Evolutionary conservation across 768 basidiomycete species (phyloP).

Genomic region (Tulasnella sp.): DNA sequence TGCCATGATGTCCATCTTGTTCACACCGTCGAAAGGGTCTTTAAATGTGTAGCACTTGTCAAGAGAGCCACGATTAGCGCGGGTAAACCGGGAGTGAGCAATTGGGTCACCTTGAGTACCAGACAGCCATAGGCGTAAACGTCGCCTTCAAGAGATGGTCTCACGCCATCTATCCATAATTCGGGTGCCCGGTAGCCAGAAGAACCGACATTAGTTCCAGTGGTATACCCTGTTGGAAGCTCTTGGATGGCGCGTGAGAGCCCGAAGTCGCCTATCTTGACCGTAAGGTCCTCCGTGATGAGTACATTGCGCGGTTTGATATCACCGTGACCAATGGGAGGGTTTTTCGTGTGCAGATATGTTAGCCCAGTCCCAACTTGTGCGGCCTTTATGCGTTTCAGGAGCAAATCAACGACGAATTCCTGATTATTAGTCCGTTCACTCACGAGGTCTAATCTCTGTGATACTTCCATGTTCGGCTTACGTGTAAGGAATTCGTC

Average conservation of each 20-base stretch:
- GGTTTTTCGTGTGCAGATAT: neutral
- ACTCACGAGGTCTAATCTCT: neutral
- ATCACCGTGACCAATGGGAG: neutral
- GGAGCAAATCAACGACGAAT: neutral
- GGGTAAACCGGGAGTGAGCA: neutral
- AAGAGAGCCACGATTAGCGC: no score
- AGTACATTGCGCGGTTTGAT: slow-evolving; percentile 3
- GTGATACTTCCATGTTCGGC: neutral
- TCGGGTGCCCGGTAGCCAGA: neutral
- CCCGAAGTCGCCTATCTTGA: neutral
- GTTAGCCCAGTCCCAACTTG: neutral
- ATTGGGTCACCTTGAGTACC: neutral
- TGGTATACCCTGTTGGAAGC: neutral
- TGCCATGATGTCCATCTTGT: neutral
- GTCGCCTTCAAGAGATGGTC: neutral
- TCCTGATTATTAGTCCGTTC: neutral
- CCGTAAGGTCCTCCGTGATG: neutral
- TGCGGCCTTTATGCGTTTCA: neutral
- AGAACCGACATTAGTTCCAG: neutral
- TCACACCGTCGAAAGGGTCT: neutral
- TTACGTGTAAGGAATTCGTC: neutral
- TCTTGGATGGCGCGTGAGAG: neutral
- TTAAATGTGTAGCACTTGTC: neutral
- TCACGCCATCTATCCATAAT: neutral
- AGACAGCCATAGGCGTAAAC: neutral